Evolutionary conservation across 2,329 filamentous ascomycete species (phyloP).

Genomic region (Hypoxylon sp.): DNA sequence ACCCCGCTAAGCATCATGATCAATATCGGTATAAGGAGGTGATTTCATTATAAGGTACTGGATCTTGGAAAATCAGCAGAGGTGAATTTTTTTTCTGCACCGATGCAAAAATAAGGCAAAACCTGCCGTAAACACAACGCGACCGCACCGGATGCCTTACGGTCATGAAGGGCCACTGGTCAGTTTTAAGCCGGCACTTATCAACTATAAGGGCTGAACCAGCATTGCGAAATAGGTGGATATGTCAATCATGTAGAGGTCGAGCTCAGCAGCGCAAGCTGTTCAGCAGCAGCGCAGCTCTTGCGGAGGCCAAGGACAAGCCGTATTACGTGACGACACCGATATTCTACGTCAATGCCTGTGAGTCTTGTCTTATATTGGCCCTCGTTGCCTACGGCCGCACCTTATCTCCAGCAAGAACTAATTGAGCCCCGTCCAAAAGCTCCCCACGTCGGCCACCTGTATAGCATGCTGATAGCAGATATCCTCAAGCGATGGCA

Average conservation of each 20-base stretch:
- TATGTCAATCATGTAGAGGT: slow-evolving; percentile 40
- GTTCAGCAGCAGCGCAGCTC: slow-evolving; percentile 35
- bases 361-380: slow-evolving; percentile 55
- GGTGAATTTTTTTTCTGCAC: slow-evolving; percentile 17
- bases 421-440: slow-evolving; percentile 32
- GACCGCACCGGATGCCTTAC: not conserved
- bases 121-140: not conserved
- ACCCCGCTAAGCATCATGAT: not conserved
- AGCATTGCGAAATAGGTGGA: slow-evolving; percentile 36
- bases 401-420: not conserved
- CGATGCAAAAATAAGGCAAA: not conserved
- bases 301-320: slow-evolving; percentile 58
- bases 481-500: slow-evolving; percentile 96
- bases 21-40: too few relatives aligned
- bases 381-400: not conserved
- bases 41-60: not conserved
- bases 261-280: slow-evolving; percentile 31
- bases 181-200: slow-evolving; percentile 30
- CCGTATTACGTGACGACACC: slow-evolving; percentile 96
- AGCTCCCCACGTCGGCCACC: slow-evolving; percentile 94
- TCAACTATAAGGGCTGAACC: slow-evolving; percentile 19
- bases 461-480: slow-evolving; percentile 90
- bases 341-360: slow-evolving; percentile 98
- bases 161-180: slow-evolving; percentile 36
- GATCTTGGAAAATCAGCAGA: slow-evolving; percentile 10